phyloP scores from a whole-genome alignment of 805 yeast species.

The Tetrapisispora pingtungensis region DNA sequence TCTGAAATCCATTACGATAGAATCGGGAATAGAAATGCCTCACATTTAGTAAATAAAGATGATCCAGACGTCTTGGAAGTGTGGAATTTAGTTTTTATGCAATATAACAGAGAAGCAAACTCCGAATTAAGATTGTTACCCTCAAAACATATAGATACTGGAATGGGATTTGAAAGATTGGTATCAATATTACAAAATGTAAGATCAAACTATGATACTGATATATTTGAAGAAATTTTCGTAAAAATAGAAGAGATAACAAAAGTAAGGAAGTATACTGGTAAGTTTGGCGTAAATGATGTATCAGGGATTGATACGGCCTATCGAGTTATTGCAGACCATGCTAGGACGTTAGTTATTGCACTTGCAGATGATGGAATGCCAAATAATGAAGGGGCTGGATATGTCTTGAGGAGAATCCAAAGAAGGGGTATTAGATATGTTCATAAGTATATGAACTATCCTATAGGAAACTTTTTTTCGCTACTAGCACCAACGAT shows the following conservation, averaged over 20 bases:
- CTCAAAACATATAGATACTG: conserved; percentile 93
- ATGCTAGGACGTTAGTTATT: conserved; percentile 90
- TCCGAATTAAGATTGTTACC: conserved; percentile 73
- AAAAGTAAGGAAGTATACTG: conserved; percentile 85
- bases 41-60: conserved; percentile 83
- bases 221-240: conserved; percentile 86
- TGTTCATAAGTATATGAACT: conserved; percentile 90
- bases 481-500: conserved; percentile 86
- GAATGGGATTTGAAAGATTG: conserved; percentile 96
- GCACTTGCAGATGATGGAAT: conserved; percentile 98
- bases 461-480: conserved; percentile 90
- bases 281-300: conserved; percentile 89
- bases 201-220: conserved; percentile 91
- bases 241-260: conserved; percentile 81
- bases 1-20: conserved; percentile 96
- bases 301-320: conserved; percentile 94
- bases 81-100: conserved; percentile 97
- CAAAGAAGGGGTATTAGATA: conserved; percentile 96
- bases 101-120: conserved; percentile 88
- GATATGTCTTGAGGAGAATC: conserved; percentile 93
- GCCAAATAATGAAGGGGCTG: conserved; percentile 98
- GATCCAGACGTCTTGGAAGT: conserved; percentile 97
- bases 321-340: conserved; percentile 96
- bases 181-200: conserved; percentile 90
- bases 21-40: conserved; percentile 95